Base-by-base conservation (phyloP, 768 basidiomycete genomes). In the Suillus americanus region DNA sequence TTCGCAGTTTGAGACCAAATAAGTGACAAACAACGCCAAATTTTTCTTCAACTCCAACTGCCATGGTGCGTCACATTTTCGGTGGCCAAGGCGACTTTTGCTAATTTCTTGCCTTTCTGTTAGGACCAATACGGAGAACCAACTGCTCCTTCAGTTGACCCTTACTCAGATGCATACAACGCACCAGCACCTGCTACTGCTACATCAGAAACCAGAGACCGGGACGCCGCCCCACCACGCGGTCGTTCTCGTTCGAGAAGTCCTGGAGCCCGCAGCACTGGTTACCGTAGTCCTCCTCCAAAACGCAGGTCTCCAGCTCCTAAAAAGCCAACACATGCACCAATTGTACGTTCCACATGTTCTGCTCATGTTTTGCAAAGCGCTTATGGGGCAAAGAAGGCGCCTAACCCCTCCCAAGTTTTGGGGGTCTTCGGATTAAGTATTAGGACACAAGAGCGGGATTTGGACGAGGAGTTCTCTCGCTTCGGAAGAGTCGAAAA, bases 371-470 rank as follows among this genome's bases (percentile, higher is more conserved):
- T 64, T 64, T 62, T 57, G 48, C 69, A 61, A 63, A 67, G 64
- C 75, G 63, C 79, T 84, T 67, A 85, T 75, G 64, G 68, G 50
- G 73, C 74, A 67, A 76, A 82, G 81, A 85, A 94, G 92, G 91
- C 90, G 69, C 93, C 94, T 57, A 90, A 89, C 75, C 92, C 95
- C 25, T 90, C 91, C 70, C 89, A 84, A 66, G 95, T 97, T 38
- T 83, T 99, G 66, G 97, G 97, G 64, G 95, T 98, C n/a, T 99
- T 99, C 69, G 97, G 97, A n/a, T 80, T 99, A 48, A 96, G 94
- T 70, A 97, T 99, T 63, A 87, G 96, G 62, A 98, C 97, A 4
- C 86, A 89, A 62, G 97, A 99, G 74, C 86, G 92, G 48, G 97
- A 99, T 74, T 81, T 99, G 56, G 94, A 98, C 68, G 93, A 97